Evolutionary conservation across 495 filamentous ascomycete species (phyloP), one percentile per base, ranked within the genome.

Genomic region (Clavariopsis aquatica): DNA sequence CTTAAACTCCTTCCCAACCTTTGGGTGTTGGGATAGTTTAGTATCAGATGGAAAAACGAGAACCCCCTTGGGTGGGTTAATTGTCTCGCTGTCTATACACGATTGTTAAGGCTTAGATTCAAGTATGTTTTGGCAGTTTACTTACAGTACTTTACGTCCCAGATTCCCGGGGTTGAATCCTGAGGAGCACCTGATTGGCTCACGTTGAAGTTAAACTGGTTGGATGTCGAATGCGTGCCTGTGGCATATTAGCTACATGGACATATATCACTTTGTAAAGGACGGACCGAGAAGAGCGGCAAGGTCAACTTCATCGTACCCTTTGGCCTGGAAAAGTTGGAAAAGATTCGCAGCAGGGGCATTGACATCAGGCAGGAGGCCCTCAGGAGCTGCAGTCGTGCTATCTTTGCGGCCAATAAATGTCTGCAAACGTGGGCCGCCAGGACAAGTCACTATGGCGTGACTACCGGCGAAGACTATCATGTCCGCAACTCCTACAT

Each of bases 401-500:
- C 64, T 60, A 57, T 71, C 69, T 13, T 43, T 69, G 29, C 73
- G 64, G 12, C 73, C 73, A 17, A 72, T 61, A 13, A 28, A 75
- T 20, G 70, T 72, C 36, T 65, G 29, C 20, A 75, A 55, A 12
- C 47, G 49, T 13, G 73, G 72, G 6, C 73, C 73, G 22, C 66
- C 64, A 7, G 73, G 73, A 49, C 73, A 75, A 22, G 71, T 69
- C 9, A 75, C 71, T 24, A 69, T 70, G 34, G 71, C 73, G 41
- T 70, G 63, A 24, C 46, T 49, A 7, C 69, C 69, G 10, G 73
- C 67, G 52, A 72, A 71, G 41, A 69, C 62, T 53, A 75, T 63
- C 56, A 72, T 59, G 54, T 73, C 73, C 5, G 70, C 73, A 51
- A 67, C 65, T 19, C 59, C 41, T 43, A 74, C 71, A 5, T 43